Base-by-base conservation (phyloP, 225 moss, liverwort and hornwort species). In the Marchantia paleacea region DNA sequence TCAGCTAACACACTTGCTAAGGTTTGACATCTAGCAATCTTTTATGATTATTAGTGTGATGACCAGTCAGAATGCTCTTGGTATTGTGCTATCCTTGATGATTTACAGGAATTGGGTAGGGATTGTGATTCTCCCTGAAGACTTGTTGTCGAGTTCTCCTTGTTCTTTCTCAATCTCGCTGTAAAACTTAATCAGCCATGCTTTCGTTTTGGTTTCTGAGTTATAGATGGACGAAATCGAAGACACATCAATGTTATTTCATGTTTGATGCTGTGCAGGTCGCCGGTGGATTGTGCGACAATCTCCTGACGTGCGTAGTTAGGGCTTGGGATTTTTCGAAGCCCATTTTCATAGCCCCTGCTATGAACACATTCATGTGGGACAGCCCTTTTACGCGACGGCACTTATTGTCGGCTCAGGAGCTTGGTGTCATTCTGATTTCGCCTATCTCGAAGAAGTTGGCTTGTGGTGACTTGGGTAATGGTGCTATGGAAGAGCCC, bases 321-420 rank as follows among this genome's bases (percentile, higher is more conserved):
- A 95, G 97, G 9, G 95, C 97, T n/a, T 95, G 97, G 97, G 97
- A 97, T 77, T 97, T 93, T 80, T 87, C 91, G 12, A 97, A 97
- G 84, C 97, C 97, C 60, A 83, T 95, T 77, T 95, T 93, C 81
- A 85, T 97, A 78, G 97, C 97, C 13, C 95, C 97, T 25, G 97
- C 97, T 11, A 97, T 97, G 97, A 97, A 97, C 75, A 97, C 95
- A 3, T 90, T 89, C 77, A 97, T 95, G 97, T 97, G 97, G 95
- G 95, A 89, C 65, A 97, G 93, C 83, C 93, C 97, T 24, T 95
- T 97, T 53, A 97, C 97, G 30, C 75, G 84, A 68, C 93, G 89
- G 39, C 95, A 97, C 84, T 81, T 97, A 64, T 69, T 87, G 68
- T 60, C 93, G 24, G 80, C 86, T 11, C 87, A 92, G 82, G 95